Conservation (phyloP, 106 monocot species). For the Ottelia alismoides region DNA sequence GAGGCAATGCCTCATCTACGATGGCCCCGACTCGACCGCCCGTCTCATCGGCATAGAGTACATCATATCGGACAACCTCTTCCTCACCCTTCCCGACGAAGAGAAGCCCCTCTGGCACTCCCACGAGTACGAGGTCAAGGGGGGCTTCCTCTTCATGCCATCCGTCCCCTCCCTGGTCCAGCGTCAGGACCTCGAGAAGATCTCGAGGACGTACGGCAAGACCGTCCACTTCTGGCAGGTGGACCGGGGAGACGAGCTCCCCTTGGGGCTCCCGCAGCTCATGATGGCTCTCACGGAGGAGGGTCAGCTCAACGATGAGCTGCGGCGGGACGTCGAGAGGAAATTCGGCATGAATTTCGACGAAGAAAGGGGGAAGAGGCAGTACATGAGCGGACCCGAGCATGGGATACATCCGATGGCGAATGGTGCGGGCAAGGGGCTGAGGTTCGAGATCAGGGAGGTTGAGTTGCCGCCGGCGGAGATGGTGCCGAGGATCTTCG, state of each 20-base stretch:
- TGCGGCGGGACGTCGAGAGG: slow-evolving; percentile 56
- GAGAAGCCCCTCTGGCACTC: slow-evolving; percentile 96
- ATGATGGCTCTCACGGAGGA: slow-evolving; percentile 83
- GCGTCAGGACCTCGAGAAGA: slow-evolving; percentile 50
- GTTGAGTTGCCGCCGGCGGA: slow-evolving; percentile 27
- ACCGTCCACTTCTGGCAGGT: slow-evolving; percentile 94
- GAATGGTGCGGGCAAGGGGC: slow-evolving; percentile 64
- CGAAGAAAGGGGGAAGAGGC: slow-evolving; percentile 48
- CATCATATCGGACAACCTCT: slow-evolving; percentile 43
- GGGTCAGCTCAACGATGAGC: slow-evolving; percentile 44
- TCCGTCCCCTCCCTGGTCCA: slow-evolving; percentile 33
- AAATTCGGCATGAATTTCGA: slow-evolving; percentile 38
- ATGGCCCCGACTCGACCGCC: slow-evolving; percentile 36
- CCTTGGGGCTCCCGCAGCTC: slow-evolving; percentile 46
- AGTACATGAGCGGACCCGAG: slow-evolving; percentile 65
- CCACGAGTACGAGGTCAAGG: slow-evolving; percentile 91
- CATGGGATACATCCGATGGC: slow-evolving; percentile 81
- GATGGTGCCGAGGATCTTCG: neutral
- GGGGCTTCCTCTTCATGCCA: slow-evolving; percentile 71
- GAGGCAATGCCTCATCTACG: slow-evolving; percentile 88
- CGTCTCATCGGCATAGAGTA: slow-evolving; percentile 93
- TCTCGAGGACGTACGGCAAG: slow-evolving; percentile 75
- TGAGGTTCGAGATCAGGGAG: slow-evolving; percentile 50
- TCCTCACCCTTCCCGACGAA: slow-evolving; percentile 62
- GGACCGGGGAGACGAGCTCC: slow-evolving; percentile 47